Conservation (phyloP, 2,329 filamentous ascomycete species). For the Colletotrichum sp. region DNA sequence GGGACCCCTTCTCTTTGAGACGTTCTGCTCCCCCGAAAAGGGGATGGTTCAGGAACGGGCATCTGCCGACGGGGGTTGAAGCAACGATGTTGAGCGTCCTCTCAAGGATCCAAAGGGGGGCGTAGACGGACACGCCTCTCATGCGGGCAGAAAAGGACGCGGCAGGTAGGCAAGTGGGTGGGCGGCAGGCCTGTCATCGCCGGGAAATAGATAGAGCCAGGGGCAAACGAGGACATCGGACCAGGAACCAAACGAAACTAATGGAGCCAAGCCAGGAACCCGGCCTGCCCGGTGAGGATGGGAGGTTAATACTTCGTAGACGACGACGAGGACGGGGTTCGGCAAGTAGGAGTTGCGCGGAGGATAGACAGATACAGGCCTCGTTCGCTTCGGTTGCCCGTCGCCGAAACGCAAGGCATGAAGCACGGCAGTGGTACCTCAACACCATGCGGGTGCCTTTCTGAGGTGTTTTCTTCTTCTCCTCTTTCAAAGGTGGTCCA, state of each 20-base stretch:
- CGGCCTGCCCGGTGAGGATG: constrained; percentile 10
- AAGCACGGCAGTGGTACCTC: neutral
- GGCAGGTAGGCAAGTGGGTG: neutral
- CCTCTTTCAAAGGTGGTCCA: neutral
- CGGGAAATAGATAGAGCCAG: neutral
- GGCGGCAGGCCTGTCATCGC: neutral
- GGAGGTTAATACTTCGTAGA: neutral
- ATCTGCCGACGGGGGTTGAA: constrained; percentile 5
- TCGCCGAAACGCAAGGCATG: neutral
- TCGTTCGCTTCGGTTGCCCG: constrained; percentile 1
- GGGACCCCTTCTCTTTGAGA: neutral
- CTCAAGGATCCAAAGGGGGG: neutral
- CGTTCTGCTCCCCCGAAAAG: neutral
- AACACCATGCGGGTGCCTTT: neutral
- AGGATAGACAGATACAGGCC: neutral
- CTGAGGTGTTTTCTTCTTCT: neutral
- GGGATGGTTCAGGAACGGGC: constrained; percentile 8
- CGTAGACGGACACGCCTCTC: neutral
- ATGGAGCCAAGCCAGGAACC: neutral
- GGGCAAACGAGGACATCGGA: constrained; percentile 1
- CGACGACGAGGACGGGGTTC: neutral
- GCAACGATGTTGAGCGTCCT: neutral
- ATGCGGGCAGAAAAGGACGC: neutral
- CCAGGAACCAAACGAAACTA: constrained; percentile 6
- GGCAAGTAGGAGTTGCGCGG: neutral